Conservation (phyloP, 2,329 filamentous ascomycete genomes). For the Aspergillus pseudoviridinutans region DNA sequence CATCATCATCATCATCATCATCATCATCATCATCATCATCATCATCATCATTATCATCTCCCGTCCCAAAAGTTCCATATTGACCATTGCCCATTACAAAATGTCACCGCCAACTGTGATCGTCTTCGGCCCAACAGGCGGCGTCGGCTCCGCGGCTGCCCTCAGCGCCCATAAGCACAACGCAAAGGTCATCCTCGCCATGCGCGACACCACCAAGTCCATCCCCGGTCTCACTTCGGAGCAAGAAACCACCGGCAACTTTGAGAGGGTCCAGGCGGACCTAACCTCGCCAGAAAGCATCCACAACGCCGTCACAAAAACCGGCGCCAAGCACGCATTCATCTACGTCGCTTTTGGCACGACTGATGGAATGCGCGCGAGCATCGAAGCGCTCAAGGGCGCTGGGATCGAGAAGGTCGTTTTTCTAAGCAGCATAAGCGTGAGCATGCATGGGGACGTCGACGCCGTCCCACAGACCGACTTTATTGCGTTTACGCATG, state of each 20-base stretch:
- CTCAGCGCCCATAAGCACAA: constrained; percentile 37
- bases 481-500: constrained; percentile 41
- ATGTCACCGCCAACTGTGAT: constrained; percentile 28
- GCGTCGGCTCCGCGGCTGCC: constrained; percentile 42
- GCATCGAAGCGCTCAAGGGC: constrained; percentile 42
- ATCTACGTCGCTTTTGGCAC: constrained; percentile 39
- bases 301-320: constrained; percentile 31
- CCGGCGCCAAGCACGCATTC: constrained; percentile 47
- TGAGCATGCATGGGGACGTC: constrained; percentile 29
- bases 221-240: constrained; percentile 33
- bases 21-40: not conserved
- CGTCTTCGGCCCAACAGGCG: constrained; percentile 50
- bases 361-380: constrained; percentile 38
- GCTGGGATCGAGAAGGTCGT: constrained; percentile 46
- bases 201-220: constrained; percentile 45
- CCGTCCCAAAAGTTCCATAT: not conserved
- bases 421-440: constrained; percentile 44
- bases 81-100: not conserved
- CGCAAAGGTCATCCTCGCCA: constrained; percentile 45
- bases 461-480: constrained; percentile 23
- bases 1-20: not conserved
- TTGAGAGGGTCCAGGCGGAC: constrained; percentile 43
- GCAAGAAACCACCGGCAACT: constrained; percentile 28
- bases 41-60: not conserved
- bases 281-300: constrained; percentile 42